Conservation (phyloP, 2,329 filamentous ascomycete genomes). For the Tolypocladium endophyticum region DNA sequence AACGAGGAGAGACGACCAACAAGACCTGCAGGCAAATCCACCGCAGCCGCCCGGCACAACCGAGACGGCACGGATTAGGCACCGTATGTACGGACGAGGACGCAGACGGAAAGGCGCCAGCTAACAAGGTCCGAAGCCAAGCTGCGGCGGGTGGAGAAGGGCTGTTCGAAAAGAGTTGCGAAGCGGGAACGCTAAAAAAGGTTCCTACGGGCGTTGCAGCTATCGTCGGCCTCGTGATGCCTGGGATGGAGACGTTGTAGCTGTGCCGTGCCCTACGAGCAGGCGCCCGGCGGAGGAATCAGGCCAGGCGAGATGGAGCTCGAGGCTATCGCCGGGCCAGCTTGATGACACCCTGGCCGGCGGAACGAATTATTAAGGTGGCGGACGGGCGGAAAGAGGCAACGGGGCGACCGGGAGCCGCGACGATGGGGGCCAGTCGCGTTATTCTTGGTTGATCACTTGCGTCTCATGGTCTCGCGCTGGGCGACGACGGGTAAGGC, state of each 20-base stretch:
- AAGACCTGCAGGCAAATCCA: background rate
- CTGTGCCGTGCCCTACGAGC: background rate
- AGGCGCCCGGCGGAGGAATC: background rate
- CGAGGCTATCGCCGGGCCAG: background rate
- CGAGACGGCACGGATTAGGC: background rate
- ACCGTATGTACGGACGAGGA: background rate
- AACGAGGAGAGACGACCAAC: background rate
- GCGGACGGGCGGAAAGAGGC: background rate
- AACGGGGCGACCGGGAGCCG: background rate
- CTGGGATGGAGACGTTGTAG: background rate
- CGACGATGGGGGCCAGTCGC: background rate
- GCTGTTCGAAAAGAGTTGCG: background rate
- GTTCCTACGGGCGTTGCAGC: background rate
- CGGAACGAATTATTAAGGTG: background rate
- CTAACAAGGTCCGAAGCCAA: background rate
- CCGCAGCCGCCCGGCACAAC: background rate
- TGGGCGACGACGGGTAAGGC: background rate
- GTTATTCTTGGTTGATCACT: background rate
- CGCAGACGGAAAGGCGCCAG: background rate
- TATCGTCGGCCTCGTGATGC: background rate
- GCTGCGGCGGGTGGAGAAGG: background rate
- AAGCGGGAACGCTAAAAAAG: background rate
- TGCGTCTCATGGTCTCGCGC: background rate
- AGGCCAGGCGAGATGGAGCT: background rate
- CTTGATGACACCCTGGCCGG: background rate